Conservation (phyloP, 148 eudicot species). For the Rhododendron mucronatum region DNA sequence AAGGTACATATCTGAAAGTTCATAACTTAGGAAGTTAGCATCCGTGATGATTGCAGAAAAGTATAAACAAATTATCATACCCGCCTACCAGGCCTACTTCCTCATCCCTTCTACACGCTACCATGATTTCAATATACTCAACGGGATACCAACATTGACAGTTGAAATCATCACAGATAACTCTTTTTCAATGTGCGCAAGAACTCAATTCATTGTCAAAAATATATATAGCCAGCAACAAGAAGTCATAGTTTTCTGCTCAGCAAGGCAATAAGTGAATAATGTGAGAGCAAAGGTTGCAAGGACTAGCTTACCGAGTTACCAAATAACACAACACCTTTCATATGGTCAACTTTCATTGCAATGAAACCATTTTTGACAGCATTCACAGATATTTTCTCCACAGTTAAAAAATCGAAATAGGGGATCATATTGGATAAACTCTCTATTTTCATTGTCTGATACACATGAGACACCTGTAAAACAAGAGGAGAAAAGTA, state of each 20-base stretch:
- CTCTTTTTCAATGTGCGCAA: not conserved
- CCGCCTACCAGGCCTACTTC: not conserved
- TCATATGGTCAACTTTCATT: slow-evolving; percentile 82
- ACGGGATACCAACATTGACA: not conserved
- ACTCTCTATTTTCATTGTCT: slow-evolving; percentile 66
- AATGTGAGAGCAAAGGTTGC: not conserved
- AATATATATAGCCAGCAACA: not conserved
- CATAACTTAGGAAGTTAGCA: not conserved
- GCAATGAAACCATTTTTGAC: slow-evolving; percentile 72
- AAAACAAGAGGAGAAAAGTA: slow-evolving; percentile 16
- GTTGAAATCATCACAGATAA: not conserved
- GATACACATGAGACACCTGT: slow-evolving; percentile 88
- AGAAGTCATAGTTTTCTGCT: not conserved
- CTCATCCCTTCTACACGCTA: not conserved
- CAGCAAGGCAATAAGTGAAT: not conserved
- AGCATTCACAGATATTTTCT: slow-evolving; percentile 90
- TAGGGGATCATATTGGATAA: slow-evolving; percentile 76
- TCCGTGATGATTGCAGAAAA: not conserved
- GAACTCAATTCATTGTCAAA: not conserved
- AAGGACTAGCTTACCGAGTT: slow-evolving; percentile 40
- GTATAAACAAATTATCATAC: not conserved
- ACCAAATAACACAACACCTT: slow-evolving; percentile 61
- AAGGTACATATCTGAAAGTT: not conserved
- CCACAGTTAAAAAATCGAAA: slow-evolving; percentile 67
- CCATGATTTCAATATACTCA: not conserved